These are phyloP conservation scores for Aspergillus heteromorphus DNA, from an alignment of 495 filamentous ascomycete genomes.

Conservation along the genomic window DNA sequence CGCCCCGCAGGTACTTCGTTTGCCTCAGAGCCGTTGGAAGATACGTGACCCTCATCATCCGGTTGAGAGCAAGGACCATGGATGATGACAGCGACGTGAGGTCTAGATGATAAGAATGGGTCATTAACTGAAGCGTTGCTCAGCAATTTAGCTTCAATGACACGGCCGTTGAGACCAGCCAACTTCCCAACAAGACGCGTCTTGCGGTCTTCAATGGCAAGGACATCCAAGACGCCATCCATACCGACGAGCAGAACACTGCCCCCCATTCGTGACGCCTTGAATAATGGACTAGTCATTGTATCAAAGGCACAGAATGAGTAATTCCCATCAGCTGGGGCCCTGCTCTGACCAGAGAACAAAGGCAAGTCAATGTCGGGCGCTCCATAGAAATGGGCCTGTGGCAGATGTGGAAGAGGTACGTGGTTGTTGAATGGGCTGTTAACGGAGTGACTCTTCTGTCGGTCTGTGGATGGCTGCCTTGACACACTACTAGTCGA, in stretches of 20 bases:
- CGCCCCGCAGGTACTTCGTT: constrained; percentile 28
- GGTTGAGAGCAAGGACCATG: constrained; percentile 60
- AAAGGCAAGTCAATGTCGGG: constrained; percentile 49
- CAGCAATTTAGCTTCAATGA: constrained; percentile 74
- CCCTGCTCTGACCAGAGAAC: constrained; percentile 18
- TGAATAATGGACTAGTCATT: constrained; percentile 47
- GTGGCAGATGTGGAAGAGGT: constrained; percentile 77
- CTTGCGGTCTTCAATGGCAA: constrained; percentile 61
- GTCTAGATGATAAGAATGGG: constrained; percentile 37
- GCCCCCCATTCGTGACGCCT: constrained; percentile 45
- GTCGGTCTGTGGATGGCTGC: constrained; percentile 37
- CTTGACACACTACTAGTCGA: constrained; percentile 30
- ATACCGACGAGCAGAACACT: constrained; percentile 72
- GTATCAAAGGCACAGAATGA: constrained; percentile 78
- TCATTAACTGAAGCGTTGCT: constrained; percentile 48
- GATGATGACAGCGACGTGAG: constrained; percentile 68
- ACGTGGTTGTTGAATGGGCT: constrained; percentile 44
- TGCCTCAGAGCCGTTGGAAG: constrained; percentile 33
- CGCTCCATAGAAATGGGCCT: constrained; percentile 63
- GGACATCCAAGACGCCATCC: constrained; percentile 68
- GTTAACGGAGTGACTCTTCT: constrained; percentile 42
- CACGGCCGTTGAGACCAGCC: constrained; percentile 71
- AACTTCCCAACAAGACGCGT: constrained; percentile 60
- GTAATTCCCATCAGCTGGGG: constrained; percentile 52
- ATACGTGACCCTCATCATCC: constrained; percentile 30